Conservation (phyloP, 345 rosid species). For the Stellera chamaejasme region DNA sequence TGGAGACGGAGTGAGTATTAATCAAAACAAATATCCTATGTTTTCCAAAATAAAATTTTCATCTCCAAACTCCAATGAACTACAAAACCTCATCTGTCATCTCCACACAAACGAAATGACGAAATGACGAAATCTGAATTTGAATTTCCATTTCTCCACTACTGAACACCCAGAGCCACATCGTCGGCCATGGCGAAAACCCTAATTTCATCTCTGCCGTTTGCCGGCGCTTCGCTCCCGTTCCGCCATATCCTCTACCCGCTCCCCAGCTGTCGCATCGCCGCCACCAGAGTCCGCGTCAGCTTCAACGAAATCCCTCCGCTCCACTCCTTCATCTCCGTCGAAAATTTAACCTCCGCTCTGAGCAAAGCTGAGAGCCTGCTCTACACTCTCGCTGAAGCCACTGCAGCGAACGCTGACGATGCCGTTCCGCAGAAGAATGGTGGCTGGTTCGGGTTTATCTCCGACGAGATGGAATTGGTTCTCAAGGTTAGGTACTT, state of each 20-base stretch:
- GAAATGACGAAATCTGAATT: too few relatives aligned
- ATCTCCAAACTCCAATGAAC: too few relatives aligned
- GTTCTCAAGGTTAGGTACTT: conserved; percentile 60
- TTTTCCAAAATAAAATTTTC: too few relatives aligned
- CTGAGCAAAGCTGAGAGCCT: conserved; percentile 58
- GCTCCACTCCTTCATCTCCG: conserved; percentile 35
- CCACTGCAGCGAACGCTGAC: conserved; percentile 41
- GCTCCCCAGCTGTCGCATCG: conserved; percentile 43
- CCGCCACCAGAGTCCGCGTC: conserved; percentile 45
- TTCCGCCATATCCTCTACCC: conserved; percentile 41
- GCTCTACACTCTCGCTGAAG: conserved; percentile 76
- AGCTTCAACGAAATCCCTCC: conserved; percentile 78
- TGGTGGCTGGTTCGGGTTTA: conserved; percentile 91
- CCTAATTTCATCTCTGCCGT: conserved; percentile 66
- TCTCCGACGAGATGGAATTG: conserved; percentile 79
- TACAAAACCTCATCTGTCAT: too few relatives aligned
- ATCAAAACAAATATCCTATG: too few relatives aligned
- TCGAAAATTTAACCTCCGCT: conserved; percentile 41
- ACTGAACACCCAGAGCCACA: too few relatives aligned
- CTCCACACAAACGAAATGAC: too few relatives aligned
- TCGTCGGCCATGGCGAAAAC: conserved; percentile 20
- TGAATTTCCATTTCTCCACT: too few relatives aligned
- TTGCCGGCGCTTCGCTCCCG: conserved; percentile 51
- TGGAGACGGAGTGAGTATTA: too few relatives aligned
- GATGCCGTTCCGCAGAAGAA: conserved; percentile 56